Evolutionary conservation across 306 rosid species (phyloP), one percentile per base, ranked within the genome.

Genomic region (Astragalus membranaceus): DNA sequence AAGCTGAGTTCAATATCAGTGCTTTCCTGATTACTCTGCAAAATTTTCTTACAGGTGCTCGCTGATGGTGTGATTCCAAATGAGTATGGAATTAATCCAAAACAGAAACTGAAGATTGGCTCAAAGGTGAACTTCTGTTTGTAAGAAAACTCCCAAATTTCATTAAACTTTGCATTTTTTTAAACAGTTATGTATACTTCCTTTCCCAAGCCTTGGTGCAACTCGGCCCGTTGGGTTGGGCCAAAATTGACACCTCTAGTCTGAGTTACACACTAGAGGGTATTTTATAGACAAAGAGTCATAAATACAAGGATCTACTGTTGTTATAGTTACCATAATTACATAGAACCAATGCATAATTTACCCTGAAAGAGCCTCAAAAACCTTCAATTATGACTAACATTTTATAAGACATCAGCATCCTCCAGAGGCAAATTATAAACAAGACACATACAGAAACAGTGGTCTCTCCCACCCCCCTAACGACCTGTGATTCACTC

Each of bases 41-140:
- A 32, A 32, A 48, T 52, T 47, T 76, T 55, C 66, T 73, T 87
- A 75, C 86, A 94, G 99, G 70, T 76, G 67, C 99, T 94, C 47
- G 97, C 99, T 15, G 97, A 94, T 75, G 99, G 99, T 70, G 99
- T 94, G 67, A 89, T 94, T 74, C 99, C 99, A 65, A 94, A 94
- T 67, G 99, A 94, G 82, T 94, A 94, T 74, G 99, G 99, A 57
- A 91, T 94, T 69, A 91, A 91, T 81, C 92, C 99, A 72, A 67
- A 76, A 81, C 99, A 94, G 81, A 94, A 88, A 81, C 80, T 94
- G 70, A 88, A 91, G 82, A 94, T 94, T 84, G 97, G 99, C 57
- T 88, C 99, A 16, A 91, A 94, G 96, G 99, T 89, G 74, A 81
- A 63, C 29, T 72, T 36, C 46, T 35, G 33, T 50, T 55, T 16